Conservation (phyloP, 2,329 filamentous ascomycete genomes). For the Dactylella cylindrospora region DNA sequence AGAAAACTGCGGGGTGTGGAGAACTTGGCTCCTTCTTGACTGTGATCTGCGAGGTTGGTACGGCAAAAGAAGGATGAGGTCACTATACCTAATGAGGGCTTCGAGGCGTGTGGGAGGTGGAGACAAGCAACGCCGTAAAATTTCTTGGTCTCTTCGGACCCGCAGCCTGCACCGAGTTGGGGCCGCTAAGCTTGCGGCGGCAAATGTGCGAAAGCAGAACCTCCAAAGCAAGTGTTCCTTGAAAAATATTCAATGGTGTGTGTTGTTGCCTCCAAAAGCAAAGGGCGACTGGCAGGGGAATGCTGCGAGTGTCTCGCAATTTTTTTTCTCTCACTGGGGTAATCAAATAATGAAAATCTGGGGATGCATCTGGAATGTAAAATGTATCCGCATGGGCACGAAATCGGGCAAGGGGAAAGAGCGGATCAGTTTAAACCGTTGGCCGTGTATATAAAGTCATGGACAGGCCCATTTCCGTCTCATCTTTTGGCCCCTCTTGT, state of each 20-base stretch:
- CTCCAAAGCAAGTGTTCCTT: no score
- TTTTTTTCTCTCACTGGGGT: constrained; percentile 10
- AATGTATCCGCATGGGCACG: constrained; percentile 7
- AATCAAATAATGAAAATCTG: constrained; percentile 27
- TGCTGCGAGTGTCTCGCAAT: no score
- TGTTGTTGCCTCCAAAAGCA: constrained; percentile 43
- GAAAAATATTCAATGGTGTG: no score
- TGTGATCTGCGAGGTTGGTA: constrained; percentile 20
- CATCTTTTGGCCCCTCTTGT: constrained; percentile 1
- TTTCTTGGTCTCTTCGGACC: constrained; percentile 13
- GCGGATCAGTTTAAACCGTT: neutral
- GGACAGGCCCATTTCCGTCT: constrained; percentile 15
- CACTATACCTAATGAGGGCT: no score
- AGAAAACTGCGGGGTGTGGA: constrained; percentile 22
- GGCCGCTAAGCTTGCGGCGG: constrained; percentile 16
- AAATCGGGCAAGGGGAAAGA: neutral
- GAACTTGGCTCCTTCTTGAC: neutral
- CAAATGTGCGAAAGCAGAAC: constrained; percentile 19
- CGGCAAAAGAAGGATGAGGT: no score
- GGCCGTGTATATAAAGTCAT: constrained; percentile 20
- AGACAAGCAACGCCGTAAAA: no score
- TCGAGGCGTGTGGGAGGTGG: no score
- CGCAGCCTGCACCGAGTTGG: no score
- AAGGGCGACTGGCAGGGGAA: no score
- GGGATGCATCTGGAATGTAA: constrained; percentile 7